phyloP scores from a whole-genome alignment of 129 eudicot species.

The Daucus carota region DNA sequence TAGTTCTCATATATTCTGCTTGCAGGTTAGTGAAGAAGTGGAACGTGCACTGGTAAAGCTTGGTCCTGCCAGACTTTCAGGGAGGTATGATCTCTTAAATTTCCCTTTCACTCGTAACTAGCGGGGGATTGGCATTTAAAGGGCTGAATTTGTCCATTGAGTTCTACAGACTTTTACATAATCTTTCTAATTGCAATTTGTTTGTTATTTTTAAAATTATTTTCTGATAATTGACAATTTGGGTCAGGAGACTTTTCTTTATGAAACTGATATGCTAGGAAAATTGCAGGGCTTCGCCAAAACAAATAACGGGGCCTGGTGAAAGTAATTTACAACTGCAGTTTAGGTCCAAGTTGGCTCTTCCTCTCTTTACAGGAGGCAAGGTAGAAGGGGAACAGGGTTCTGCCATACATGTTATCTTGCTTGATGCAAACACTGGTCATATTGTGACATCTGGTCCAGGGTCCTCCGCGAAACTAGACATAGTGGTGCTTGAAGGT shows the following conservation, averaged over 20 bases:
- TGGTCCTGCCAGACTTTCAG: conserved; percentile 65
- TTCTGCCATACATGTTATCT: conserved; percentile 72
- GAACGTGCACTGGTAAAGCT: conserved; percentile 94
- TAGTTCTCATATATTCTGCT: conserved; percentile 8
- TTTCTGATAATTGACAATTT: background rate
- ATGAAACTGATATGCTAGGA: background rate
- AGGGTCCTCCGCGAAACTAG: conserved; percentile 75
- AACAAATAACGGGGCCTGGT: conserved; percentile 81
- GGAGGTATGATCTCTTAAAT: conserved; percentile 39
- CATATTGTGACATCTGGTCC: conserved; percentile 73
- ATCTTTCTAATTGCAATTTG: background rate
- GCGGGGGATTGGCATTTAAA: background rate
- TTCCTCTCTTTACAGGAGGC: conserved; percentile 95
- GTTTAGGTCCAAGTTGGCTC: conserved; percentile 73
- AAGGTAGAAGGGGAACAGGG: conserved; percentile 98
- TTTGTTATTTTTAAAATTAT: background rate
- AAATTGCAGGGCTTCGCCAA: conserved; percentile 74
- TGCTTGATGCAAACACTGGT: conserved; percentile 73
- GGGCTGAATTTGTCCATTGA: background rate
- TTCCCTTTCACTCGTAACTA: background rate
- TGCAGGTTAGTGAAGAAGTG: conserved; percentile 97
- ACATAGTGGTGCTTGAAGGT: conserved; percentile 93
- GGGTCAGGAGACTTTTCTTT: background rate
- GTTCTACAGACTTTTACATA: background rate
- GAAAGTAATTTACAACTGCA: conserved; percentile 89